phyloP scores from a whole-genome alignment of 2,329 filamentous ascomycete genomes.

The Fragosphaeria purpurea region DNA sequence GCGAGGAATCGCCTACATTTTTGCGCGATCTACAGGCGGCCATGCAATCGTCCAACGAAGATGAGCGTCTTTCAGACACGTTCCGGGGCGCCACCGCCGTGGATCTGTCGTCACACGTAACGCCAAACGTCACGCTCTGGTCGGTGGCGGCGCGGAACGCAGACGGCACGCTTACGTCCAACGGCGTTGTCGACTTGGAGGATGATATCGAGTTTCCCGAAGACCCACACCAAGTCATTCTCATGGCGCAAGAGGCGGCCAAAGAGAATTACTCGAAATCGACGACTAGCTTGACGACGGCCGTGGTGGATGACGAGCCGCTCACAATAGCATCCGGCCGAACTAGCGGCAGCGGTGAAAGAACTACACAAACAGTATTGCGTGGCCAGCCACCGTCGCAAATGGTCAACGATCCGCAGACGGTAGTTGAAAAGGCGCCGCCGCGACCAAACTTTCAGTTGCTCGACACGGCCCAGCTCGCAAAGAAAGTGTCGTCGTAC shows the following conservation, averaged over 20 bases:
- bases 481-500: constrained; percentile 51
- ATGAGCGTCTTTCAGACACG: constrained; percentile 9
- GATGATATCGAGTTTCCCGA: constrained; percentile 27
- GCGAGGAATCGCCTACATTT: constrained; percentile 59
- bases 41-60: constrained; percentile 46
- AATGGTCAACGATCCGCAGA: too few relatives aligned
- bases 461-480: constrained; percentile 53
- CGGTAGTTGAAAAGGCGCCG: background rate
- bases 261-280: constrained; percentile 1
- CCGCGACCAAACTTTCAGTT: constrained; percentile 46
- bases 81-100: constrained; percentile 1
- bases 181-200: constrained; percentile 51
- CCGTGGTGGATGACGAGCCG: background rate
- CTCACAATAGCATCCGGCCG: background rate
- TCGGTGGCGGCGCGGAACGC: constrained; percentile 56
- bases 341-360: background rate
- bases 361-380: too few relatives aligned
- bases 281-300: background rate
- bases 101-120: constrained; percentile 1
- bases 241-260: constrained; percentile 15
- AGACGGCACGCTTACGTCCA: constrained; percentile 53
- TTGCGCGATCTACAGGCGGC: constrained; percentile 53
- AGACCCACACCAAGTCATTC: constrained; percentile 14
- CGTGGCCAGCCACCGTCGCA: background rate
- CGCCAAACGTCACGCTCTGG: constrained; percentile 48